Conservation (phyloP, 2,329 filamentous ascomycete species). For the Ophiostoma australiae region DNA sequence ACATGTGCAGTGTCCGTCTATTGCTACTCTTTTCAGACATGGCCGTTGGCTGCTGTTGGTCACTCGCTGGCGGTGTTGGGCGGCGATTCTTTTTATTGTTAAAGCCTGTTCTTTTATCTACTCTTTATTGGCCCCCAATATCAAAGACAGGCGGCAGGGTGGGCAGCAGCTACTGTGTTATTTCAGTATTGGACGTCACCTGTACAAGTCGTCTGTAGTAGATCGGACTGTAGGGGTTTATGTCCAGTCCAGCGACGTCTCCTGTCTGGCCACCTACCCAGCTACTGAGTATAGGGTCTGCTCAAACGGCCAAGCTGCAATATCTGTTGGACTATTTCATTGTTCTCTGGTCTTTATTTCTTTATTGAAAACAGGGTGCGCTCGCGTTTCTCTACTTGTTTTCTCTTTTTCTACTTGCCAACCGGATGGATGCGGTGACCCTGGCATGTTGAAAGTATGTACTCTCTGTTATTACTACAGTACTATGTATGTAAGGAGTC, state of each 20-base stretch:
- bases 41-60: background rate
- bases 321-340: background rate
- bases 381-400: background rate
- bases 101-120: background rate
- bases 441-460: background rate
- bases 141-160: background rate
- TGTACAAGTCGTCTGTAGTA: background rate
- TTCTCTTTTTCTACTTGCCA: background rate
- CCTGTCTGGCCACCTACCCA: too few relatives aligned
- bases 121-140: background rate
- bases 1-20: background rate
- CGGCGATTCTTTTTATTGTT: background rate
- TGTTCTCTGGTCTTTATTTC: background rate
- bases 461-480: too few relatives aligned
- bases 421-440: background rate
- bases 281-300: too few relatives aligned
- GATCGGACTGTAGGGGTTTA: background rate
- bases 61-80: background rate
- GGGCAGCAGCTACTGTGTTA: background rate
- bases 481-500: too few relatives aligned
- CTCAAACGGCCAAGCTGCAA: background rate
- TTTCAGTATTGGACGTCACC: background rate
- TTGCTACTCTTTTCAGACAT: conserved; percentile 2
- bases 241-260: too few relatives aligned
- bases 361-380: background rate